These are phyloP conservation scores for Meyerozyma carpophila DNA, from an alignment of 1,139 yeast genomes.

Conservation along the genomic window DNA sequence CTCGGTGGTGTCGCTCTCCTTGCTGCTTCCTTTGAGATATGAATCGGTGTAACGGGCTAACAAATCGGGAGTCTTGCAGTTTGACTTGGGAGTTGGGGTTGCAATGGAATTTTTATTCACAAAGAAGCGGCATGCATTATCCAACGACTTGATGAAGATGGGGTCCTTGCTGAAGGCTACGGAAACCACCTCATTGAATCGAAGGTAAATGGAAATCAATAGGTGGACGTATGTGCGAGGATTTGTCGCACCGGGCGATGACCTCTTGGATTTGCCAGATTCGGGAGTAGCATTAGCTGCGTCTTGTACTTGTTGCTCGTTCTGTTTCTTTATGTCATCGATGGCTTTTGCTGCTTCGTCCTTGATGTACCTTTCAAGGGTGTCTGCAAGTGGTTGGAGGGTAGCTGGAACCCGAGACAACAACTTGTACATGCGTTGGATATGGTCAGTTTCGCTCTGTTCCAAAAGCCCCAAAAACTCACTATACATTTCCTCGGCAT, in stretches of 20 bases:
- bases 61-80: constrained; percentile 78
- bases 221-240: constrained; percentile 81
- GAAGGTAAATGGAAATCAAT: constrained; percentile 61
- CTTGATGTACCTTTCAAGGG: constrained; percentile 70
- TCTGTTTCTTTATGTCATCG: constrained; percentile 51
- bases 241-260: constrained; percentile 32
- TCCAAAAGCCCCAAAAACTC: constrained; percentile 73
- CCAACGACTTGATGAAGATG: constrained; percentile 81
- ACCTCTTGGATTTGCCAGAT: constrained; percentile 15
- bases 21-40: constrained; percentile 68
- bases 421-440: constrained; percentile 71
- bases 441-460: constrained; percentile 71
- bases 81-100: constrained; percentile 44
- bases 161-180: constrained; percentile 71
- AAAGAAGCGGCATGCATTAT: constrained; percentile 79
- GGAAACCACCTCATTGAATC: constrained; percentile 63
- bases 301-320: constrained; percentile 30
- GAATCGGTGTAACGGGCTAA: constrained; percentile 88
- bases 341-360: constrained; percentile 68
- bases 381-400: constrained; percentile 69
- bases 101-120: constrained; percentile 85
- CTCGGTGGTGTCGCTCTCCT: constrained; percentile 63
- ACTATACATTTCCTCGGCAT: constrained; percentile 69
- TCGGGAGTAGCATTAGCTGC: constrained; percentile 11
- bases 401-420: constrained; percentile 72